Percentiles rank a stretch among this genome's conserved stretches.
phyloP scores from a whole-genome alignment of 176 grass and related monocot genomes.

The Aegilops sharonensis region DNA sequence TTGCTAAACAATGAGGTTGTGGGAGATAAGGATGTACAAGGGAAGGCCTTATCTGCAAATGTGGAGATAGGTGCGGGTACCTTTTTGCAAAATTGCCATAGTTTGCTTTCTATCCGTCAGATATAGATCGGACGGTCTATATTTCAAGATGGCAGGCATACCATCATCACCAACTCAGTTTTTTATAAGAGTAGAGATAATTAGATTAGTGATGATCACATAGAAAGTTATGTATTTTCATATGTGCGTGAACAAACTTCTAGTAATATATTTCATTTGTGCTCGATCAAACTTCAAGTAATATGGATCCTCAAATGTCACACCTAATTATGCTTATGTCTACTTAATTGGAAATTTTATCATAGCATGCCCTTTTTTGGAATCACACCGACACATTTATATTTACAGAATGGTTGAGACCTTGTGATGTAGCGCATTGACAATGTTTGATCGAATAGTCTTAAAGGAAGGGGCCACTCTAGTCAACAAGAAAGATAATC shows the following conservation, averaged over 20 bases:
- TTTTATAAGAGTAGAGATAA: not conserved
- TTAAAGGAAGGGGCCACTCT: not conserved
- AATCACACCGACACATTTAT: not conserved
- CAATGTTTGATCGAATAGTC: not conserved
- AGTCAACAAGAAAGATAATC: not conserved
- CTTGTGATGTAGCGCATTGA: not conserved
- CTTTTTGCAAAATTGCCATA: too few species aligned
- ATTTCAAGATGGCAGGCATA: too few species aligned
- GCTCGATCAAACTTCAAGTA: not conserved
- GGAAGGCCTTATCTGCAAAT: too few species aligned
- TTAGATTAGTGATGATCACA: not conserved
- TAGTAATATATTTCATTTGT: not conserved
- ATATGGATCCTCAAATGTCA: not conserved
- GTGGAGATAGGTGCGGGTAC: too few species aligned
- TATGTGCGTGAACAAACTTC: not conserved
- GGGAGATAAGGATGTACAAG: too few species aligned
- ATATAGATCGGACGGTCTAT: too few species aligned
- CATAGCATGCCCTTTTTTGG: not conserved
- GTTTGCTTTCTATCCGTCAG: too few species aligned
- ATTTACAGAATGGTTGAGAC: not conserved
- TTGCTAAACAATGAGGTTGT: too few species aligned
- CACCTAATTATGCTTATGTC: not conserved
- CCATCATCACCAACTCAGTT: too few species aligned
- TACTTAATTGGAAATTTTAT: not conserved
- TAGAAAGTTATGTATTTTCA: not conserved